Evolutionary conservation across 2,329 filamentous ascomycete species (phyloP).

Genomic region (Aspergillus tanneri): DNA sequence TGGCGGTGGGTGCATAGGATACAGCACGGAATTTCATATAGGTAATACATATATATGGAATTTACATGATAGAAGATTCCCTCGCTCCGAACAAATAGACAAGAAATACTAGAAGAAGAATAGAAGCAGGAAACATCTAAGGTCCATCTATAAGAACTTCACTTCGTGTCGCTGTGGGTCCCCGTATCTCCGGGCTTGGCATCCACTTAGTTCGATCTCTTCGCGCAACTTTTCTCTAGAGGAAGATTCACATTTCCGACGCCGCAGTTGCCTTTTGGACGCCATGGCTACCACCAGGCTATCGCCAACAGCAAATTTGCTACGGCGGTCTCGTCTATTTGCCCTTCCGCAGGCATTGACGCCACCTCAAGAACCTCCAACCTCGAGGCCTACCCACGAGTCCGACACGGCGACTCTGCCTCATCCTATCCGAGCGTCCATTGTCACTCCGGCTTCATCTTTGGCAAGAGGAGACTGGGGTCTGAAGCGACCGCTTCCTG

Average conservation of each 20-base stretch:
- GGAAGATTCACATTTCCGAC: constrained; percentile 16
- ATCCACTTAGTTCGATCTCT: constrained; percentile 16
- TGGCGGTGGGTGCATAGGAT: constrained; percentile 29
- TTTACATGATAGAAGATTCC: too few relatives aligned
- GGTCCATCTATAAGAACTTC: constrained; percentile 15
- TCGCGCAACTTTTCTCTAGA: constrained; percentile 36
- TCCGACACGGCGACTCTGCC: constrained; percentile 71
- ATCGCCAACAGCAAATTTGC: constrained; percentile 65
- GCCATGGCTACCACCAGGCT: constrained; percentile 47
- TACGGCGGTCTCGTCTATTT: constrained; percentile 87
- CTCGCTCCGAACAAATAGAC: too few relatives aligned
- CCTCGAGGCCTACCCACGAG: constrained; percentile 48
- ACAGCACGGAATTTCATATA: background rate
- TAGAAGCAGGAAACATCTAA: background rate
- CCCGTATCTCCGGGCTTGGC: constrained; percentile 29
- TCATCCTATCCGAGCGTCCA: constrained; percentile 79
- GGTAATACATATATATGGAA: background rate
- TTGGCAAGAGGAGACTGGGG: constrained; percentile 85
- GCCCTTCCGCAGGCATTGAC: constrained; percentile 76
- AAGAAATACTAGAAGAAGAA: background rate
- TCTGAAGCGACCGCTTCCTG: constrained; percentile 78
- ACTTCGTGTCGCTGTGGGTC: constrained; percentile 14
- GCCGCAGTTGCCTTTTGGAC: constrained; percentile 25
- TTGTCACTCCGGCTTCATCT: constrained; percentile 73
- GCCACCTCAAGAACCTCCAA: constrained; percentile 54